These are phyloP conservation scores for Botrytis squamosa DNA, from an alignment of 2,329 filamentous ascomycete genomes.

Conservation along the genomic window DNA sequence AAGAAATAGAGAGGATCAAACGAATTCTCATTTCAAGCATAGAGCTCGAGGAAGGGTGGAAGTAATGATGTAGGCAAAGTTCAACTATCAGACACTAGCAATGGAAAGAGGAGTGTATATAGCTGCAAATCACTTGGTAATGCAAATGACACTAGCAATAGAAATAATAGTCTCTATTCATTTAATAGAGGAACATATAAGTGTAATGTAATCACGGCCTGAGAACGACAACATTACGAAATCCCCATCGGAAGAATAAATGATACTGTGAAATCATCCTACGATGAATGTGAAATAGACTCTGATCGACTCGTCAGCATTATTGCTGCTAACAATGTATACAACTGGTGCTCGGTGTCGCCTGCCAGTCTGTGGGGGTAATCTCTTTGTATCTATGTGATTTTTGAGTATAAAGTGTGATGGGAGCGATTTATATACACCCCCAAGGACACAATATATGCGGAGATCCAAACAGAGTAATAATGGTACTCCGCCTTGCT, in stretches of 20 bases:
- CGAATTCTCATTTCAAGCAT: not conserved
- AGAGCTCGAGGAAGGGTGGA: not conserved
- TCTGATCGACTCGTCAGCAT: not conserved
- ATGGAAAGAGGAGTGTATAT: not conserved
- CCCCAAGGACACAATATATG: not conserved
- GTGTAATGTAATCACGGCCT: not conserved
- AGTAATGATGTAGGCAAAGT: not conserved
- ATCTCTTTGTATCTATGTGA: not conserved
- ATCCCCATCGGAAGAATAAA: not conserved
- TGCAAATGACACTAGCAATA: not conserved
- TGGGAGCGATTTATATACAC: not conserved
- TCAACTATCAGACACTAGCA: not conserved
- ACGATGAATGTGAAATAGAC: not conserved
- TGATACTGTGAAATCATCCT: not conserved
- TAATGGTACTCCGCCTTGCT: not conserved
- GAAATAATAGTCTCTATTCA: not conserved
- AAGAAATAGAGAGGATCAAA: not conserved
- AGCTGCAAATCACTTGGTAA: not conserved
- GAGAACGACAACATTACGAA: not conserved
- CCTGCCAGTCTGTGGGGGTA: too few relatives aligned
- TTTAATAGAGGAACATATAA: not conserved
- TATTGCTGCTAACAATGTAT: not conserved
- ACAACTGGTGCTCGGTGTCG: not conserved
- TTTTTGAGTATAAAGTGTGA: not conserved
- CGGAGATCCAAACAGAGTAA: not conserved